Base-by-base conservation (phyloP, 176 grass and related monocot genomes). In the Aegilops sharonensis region DNA sequence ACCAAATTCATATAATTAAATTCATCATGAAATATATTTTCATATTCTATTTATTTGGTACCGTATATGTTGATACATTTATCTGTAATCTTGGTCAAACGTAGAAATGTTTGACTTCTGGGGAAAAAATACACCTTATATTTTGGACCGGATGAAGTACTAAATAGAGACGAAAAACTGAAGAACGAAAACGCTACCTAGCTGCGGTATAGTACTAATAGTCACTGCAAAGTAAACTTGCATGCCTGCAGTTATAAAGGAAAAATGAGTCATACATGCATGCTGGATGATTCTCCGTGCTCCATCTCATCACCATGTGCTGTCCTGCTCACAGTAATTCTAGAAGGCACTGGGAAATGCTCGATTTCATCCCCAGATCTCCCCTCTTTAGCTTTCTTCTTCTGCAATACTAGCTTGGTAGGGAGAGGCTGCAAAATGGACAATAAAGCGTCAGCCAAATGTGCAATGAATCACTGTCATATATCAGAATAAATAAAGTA, bases 301-400 rank as follows among this genome's bases (percentile, higher is more conserved):
- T 94, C 97, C 82, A 94, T 91, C 65, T 27, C 79, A 85, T 82
- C 88, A 87, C 73, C 86, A 84, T 84, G 84, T 83, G 60, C 32
- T 75, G 75, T 90, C 86, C 83, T 96, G 79, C 90, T 96, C 67
- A 99, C 89, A 52, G 87, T 94, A 75, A 94, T 94, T 57, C 75
- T 95, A 68, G 94, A 94, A 84, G 97, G 94, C 14, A 91, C 94
- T 57, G 97, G 97, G 77, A 96, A 99, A 78, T 99, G 97, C 40
- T 96, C 97, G 4, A 93, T 86, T 72, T 98, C 93, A 78, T 99
- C 94, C 60, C 91, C 93, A 68, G 92, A 80, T 67, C 97, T 95
- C 42, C 97, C 97, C 73, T 99, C 97, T 91, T 99, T 99, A 47
- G 97, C 94, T 73, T 90, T 95, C 69, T 95, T 95, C 86, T 96